Percentiles rank a stretch among this genome's conserved stretches.
These are phyloP conservation scores for Daedaleopsis nitida DNA, from an alignment of 768 basidiomycete genomes.

Conservation along the genomic window DNA sequence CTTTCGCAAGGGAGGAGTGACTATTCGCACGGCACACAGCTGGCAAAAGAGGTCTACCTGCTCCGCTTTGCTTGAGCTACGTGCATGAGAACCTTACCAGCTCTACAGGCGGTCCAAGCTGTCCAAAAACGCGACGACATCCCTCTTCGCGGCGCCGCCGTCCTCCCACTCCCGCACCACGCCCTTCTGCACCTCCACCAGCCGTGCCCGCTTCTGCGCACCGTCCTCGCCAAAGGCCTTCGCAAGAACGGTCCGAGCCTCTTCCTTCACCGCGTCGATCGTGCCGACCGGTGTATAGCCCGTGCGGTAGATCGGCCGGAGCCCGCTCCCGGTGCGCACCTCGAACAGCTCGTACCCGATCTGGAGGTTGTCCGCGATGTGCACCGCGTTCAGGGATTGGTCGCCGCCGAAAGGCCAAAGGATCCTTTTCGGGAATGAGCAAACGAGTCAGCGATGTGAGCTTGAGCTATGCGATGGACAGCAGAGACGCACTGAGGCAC, in stretches of 20 bases:
- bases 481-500: conserved; percentile 16
- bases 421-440: conserved; percentile 26
- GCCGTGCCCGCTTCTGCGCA: conserved; percentile 22
- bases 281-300: conserved; percentile 23
- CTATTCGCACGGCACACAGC: too few species aligned
- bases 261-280: conserved; percentile 22
- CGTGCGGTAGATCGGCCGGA: conserved; percentile 21
- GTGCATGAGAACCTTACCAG: too few species aligned
- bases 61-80: too few species aligned
- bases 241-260: conserved; percentile 20
- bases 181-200: conserved; percentile 8
- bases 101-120: not conserved
- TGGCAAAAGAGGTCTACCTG: too few species aligned
- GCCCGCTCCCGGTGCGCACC: conserved; percentile 23
- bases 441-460: not conserved
- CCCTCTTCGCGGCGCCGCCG: conserved; percentile 9
- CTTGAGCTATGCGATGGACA: conserved; percentile 11
- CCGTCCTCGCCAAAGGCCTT: conserved; percentile 29
- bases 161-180: conserved; percentile 7
- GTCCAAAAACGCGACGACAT: conserved; percentile 9
- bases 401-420: conserved; percentile 31
- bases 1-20: too few species aligned
- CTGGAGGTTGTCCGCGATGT: conserved; percentile 15
- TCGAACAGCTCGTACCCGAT: conserved; percentile 26
- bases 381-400: conserved; percentile 25